These are phyloP conservation scores for Didymella sp. DNA, from an alignment of 2,329 filamentous ascomycete species.

Conservation along the genomic window DNA sequence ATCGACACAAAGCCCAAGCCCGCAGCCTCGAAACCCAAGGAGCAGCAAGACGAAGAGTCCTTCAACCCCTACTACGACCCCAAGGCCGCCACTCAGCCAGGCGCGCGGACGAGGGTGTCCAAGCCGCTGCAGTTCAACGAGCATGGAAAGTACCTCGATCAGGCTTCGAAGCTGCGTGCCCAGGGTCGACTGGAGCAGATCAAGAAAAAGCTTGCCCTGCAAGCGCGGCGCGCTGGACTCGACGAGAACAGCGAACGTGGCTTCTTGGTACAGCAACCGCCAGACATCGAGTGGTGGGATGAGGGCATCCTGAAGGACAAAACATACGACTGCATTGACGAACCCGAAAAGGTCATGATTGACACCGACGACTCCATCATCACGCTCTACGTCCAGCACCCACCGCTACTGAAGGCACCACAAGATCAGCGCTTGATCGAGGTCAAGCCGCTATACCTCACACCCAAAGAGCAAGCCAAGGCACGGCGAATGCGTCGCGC, in stretches of 20 bases:
- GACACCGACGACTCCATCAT: constrained; percentile 82
- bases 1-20: constrained; percentile 40
- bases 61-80: constrained; percentile 87
- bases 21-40: constrained; percentile 47
- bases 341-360: constrained; percentile 73
- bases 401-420: constrained; percentile 86
- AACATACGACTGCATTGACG: constrained; percentile 74
- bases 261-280: constrained; percentile 82
- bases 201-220: constrained; percentile 89
- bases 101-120: constrained; percentile 66
- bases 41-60: constrained; percentile 62
- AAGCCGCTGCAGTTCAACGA: constrained; percentile 88
- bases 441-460: constrained; percentile 91
- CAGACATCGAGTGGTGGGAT: constrained; percentile 97
- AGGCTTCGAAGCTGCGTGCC: constrained; percentile 85
- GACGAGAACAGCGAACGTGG: constrained; percentile 94
- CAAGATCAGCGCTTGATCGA: constrained; percentile 82
- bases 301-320: constrained; percentile 80
- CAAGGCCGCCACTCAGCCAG: constrained; percentile 61
- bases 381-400: constrained; percentile 90
- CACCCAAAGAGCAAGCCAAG: constrained; percentile 88
- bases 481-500: constrained; percentile 87
- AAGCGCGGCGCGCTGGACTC: constrained; percentile 87
- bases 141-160: constrained; percentile 96
- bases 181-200: constrained; percentile 91